These are phyloP conservation scores for Penicillium griseofulvum DNA, from an alignment of 2,329 filamentous ascomycete genomes.

Conservation along the genomic window DNA sequence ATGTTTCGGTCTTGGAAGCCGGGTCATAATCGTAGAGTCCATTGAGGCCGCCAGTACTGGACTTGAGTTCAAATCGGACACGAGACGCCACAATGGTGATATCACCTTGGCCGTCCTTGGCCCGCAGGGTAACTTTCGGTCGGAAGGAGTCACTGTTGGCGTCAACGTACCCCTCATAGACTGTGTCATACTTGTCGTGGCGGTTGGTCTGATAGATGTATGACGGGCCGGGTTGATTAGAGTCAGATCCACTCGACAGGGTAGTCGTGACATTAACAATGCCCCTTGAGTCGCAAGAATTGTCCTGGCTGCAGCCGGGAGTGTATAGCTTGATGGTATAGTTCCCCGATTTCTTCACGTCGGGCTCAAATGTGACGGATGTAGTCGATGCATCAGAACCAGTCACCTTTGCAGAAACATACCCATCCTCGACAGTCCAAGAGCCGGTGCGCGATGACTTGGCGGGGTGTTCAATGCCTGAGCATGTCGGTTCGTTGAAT, in stretches of 20 bases:
- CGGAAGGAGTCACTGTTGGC: slow-evolving; percentile 69
- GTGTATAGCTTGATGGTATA: slow-evolving; percentile 92
- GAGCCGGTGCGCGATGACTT: slow-evolving; percentile 67
- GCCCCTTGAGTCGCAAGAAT: slow-evolving; percentile 72
- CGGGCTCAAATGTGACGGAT: slow-evolving; percentile 67
- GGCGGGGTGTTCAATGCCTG: slow-evolving; percentile 62
- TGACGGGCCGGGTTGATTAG: slow-evolving; percentile 53
- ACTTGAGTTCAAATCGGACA: slow-evolving; percentile 66
- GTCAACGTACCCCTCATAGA: slow-evolving; percentile 84
- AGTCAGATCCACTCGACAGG: slow-evolving; percentile 54
- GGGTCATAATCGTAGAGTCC: slow-evolving; percentile 89
- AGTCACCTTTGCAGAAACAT: slow-evolving; percentile 67
- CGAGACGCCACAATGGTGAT: slow-evolving; percentile 86
- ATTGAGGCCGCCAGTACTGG: slow-evolving; percentile 74
- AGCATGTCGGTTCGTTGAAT: slow-evolving; percentile 87
- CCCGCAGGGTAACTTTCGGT: slow-evolving; percentile 74
- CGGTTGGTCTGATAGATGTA: slow-evolving; percentile 87
- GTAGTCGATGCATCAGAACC: slow-evolving; percentile 58
- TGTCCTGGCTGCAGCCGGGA: slow-evolving; percentile 80
- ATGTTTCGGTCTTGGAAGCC: slow-evolving; percentile 53
- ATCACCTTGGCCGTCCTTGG: slow-evolving; percentile 58
- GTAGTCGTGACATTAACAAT: slow-evolving; percentile 76
- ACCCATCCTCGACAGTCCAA: slow-evolving; percentile 72
- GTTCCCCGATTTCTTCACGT: slow-evolving; percentile 84
- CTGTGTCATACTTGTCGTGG: slow-evolving; percentile 92